Base-by-base conservation (phyloP, 768 basidiomycete species). In the Cystobasidium ongulense region DNA sequence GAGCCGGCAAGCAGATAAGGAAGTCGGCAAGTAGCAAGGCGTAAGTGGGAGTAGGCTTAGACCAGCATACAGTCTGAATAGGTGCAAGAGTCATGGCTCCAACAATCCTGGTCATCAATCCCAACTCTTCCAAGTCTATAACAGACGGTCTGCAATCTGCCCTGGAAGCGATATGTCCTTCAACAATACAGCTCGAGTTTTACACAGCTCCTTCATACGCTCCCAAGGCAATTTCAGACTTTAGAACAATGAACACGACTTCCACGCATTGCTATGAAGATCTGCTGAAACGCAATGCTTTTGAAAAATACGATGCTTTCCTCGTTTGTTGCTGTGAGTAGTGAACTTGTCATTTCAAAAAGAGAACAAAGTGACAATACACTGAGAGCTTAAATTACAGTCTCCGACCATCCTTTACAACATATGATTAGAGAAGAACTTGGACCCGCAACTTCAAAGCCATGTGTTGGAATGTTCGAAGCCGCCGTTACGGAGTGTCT, bases 371-470 rank as follows among this genome's bases (percentile, higher is more conserved):
- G 11, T 61, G 13, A 61, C 23, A 17, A 61, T 23, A 23, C 57
- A 21, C 10, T n/a, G n/a, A n/a, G n/a, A n/a, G n/a, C n/a, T n/a
- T n/a, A n/a, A n/a, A 18, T 15, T 27, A 23, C 63, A 78, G 77
- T 78, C 68, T 77, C 77, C 27, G 76, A 78, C 23, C 77, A 78
- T 41, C 75, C 77, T 0, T 68, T 78, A 1, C 76, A 77, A 23
- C 76, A 76, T 67, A 77, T 76, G 72, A 75, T 78, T 29, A 70
- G 75, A 18, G 75, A 76, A n/a, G 65, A 77, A 36, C 75, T 78
- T 46, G 75, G 76, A n/a, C 75, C 75, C 2, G 38, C 74, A 0
- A 71, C 76, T 5, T 11, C 63, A 8, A 73, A 75, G 4, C 35
- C 36, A 21, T 76, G 75, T 63, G 59, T 77, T 36, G 77, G 77